Evolutionary conservation across 2,329 filamentous ascomycete genomes (phyloP).

Genomic region (Penicillium hesseltinei): DNA sequence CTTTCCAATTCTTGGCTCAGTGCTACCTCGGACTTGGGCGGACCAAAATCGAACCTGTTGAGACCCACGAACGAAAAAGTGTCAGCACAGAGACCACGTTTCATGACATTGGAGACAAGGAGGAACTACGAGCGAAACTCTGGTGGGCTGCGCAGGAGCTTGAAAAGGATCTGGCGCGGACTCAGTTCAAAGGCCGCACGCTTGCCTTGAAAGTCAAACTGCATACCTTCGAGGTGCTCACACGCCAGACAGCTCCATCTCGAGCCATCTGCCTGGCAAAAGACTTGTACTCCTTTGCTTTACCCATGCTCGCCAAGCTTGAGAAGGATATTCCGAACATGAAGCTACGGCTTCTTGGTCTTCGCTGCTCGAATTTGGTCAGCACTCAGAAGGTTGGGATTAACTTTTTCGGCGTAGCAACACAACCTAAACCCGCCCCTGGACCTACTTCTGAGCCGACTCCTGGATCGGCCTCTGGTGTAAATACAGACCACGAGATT

Average conservation of each 20-base stretch:
- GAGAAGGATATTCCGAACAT: slow-evolving; percentile 79
- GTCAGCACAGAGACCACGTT: slow-evolving; percentile 95
- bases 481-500: slow-evolving; percentile 59
- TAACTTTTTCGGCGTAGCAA: slow-evolving; percentile 68
- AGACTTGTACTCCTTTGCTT: slow-evolving; percentile 75
- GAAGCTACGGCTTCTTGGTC: slow-evolving; percentile 79
- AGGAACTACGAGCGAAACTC: slow-evolving; percentile 71
- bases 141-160: slow-evolving; percentile 79
- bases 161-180: slow-evolving; percentile 76
- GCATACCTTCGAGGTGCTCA: slow-evolving; percentile 89
- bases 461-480: background rate
- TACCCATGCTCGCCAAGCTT: slow-evolving; percentile 81
- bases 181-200: slow-evolving; percentile 85
- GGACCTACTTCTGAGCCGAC: slow-evolving; percentile 16
- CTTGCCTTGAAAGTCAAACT: slow-evolving; percentile 90
- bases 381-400: slow-evolving; percentile 79
- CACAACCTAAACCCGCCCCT: slow-evolving; percentile 22
- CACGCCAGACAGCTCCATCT: slow-evolving; percentile 73
- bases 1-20: slow-evolving; percentile 78
- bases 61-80: slow-evolving; percentile 88
- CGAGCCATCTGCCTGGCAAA: slow-evolving; percentile 70
- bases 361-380: slow-evolving; percentile 82
- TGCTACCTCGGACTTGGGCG: slow-evolving; percentile 84
- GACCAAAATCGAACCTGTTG: slow-evolving; percentile 79
- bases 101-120: slow-evolving; percentile 68